Percentiles rank a stretch among this genome's conserved stretches.
Conservation (phyloP, 2,329 filamentous ascomycete species). For the Laburnicola sp. region DNA sequence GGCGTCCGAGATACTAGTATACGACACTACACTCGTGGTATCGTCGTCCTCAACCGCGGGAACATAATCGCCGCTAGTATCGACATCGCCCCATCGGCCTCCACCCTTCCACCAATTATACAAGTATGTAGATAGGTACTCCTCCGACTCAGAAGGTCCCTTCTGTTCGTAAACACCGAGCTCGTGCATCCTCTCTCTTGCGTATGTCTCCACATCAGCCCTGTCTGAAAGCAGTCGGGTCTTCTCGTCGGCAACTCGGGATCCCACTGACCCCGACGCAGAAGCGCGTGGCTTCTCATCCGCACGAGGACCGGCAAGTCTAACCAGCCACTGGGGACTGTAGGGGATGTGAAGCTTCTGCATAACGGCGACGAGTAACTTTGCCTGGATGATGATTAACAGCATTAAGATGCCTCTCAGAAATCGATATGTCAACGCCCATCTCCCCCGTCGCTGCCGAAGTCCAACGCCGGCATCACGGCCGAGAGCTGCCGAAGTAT, state of each 20-base stretch:
- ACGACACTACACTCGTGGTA: constrained; percentile 78
- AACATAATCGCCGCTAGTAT: constrained; percentile 77
- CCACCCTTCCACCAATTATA: constrained; percentile 85
- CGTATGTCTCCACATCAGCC: constrained; percentile 78
- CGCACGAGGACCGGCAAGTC: constrained; percentile 50
- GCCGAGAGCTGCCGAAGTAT: constrained; percentile 31
- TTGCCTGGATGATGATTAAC: constrained; percentile 60
- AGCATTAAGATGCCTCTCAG: constrained; percentile 73
- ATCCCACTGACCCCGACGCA: constrained; percentile 4
- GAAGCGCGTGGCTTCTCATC: constrained; percentile 23
- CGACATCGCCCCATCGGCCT: constrained; percentile 81
- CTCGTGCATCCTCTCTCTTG: constrained; percentile 63
- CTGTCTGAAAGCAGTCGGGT: constrained; percentile 24
- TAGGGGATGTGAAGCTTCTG: constrained; percentile 62
- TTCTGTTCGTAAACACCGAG: constrained; percentile 32
- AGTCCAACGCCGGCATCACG: constrained; percentile 72
- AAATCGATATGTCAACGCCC: constrained; percentile 76
- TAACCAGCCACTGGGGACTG: constrained; percentile 66
- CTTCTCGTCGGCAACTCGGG: constrained; percentile 26
- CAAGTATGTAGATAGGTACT: constrained; percentile 70
- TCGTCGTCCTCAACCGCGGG: constrained; percentile 67
- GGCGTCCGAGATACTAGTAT: constrained; percentile 55
- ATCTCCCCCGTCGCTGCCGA: constrained; percentile 75
- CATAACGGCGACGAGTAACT: constrained; percentile 59
- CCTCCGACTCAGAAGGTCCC: constrained; percentile 55